phyloP scores from a whole-genome alignment of 108 stramenopile genomes.

The Fistulifera pelliculosa region DNA sequence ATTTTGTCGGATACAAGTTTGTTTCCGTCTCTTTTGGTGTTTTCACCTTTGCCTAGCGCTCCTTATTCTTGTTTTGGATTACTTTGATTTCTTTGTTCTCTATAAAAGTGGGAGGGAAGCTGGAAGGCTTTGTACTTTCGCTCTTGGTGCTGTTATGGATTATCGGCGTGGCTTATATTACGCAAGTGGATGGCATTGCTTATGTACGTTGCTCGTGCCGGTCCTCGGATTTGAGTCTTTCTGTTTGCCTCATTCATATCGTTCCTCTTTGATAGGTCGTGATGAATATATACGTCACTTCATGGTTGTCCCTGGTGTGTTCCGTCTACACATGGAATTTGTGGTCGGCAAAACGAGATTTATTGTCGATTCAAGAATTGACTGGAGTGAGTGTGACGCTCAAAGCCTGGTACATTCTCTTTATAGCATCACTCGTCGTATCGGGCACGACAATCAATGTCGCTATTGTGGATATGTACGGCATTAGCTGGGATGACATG shows the following conservation, averaged over 20 bases:
- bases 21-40: constrained; percentile 39
- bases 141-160: constrained; percentile 42
- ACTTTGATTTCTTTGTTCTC: constrained; percentile 19
- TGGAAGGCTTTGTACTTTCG: constrained; percentile 51
- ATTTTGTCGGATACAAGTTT: constrained; percentile 4
- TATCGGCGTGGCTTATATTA: constrained; percentile 26
- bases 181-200: constrained; percentile 39
- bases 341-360: constrained; percentile 51
- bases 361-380: constrained; percentile 45
- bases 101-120: constrained; percentile 39
- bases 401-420: constrained; percentile 48
- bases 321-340: constrained; percentile 45
- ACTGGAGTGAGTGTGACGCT: constrained; percentile 44
- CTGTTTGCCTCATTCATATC: too few species aligned
- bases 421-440: constrained; percentile 27
- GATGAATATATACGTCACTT: constrained; percentile 49
- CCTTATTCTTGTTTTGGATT: constrained; percentile 44
- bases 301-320: constrained; percentile 31
- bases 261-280: constrained; percentile 1
- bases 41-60: constrained; percentile 31
- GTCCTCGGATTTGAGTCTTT: too few species aligned
- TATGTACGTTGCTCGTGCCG: constrained; percentile 25
- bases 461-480: constrained; percentile 15
- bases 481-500: too few species aligned
- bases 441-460: constrained; percentile 29